Evolutionary conservation across 1,284 basidiomycete species (phyloP).

Genomic region (Irpex rosettiformis): DNA sequence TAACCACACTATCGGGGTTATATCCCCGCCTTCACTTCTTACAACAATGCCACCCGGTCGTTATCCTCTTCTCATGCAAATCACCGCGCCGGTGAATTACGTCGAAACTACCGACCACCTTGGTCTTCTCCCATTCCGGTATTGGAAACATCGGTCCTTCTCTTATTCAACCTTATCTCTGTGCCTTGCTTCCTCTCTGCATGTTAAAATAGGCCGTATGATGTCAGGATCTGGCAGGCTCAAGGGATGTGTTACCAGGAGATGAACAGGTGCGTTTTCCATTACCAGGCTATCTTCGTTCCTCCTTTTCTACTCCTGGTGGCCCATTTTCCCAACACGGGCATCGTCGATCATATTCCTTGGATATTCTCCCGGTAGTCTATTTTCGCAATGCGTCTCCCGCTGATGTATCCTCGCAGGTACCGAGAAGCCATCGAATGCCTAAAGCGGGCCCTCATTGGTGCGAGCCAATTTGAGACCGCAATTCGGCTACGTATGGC

Average conservation of each 20-base stretch:
- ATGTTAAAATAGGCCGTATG: constrained; percentile 75
- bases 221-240: constrained; percentile 94
- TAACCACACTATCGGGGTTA: background rate
- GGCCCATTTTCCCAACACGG: background rate
- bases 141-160: too few relatives aligned
- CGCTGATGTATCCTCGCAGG: constrained; percentile 35
- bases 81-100: background rate
- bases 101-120: background rate
- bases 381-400: background rate
- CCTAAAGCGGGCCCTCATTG: constrained; percentile 83
- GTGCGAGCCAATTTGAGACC: constrained; percentile 79
- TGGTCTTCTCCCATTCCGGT: background rate
- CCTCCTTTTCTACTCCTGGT: background rate
- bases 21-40: background rate
- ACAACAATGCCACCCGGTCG: background rate
- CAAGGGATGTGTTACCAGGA: constrained; percentile 94
- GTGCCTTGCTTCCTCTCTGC: background rate
- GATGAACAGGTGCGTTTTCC: constrained; percentile 60
- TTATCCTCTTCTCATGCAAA: background rate
- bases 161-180: constrained; percentile 12
- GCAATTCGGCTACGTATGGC: constrained; percentile 78
- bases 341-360: background rate
- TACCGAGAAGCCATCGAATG: constrained; percentile 85
- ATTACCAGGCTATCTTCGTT: background rate
- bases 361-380: background rate